Conservation (phyloP, 2,329 filamentous ascomycete genomes). For the Nothopassalora personata region DNA sequence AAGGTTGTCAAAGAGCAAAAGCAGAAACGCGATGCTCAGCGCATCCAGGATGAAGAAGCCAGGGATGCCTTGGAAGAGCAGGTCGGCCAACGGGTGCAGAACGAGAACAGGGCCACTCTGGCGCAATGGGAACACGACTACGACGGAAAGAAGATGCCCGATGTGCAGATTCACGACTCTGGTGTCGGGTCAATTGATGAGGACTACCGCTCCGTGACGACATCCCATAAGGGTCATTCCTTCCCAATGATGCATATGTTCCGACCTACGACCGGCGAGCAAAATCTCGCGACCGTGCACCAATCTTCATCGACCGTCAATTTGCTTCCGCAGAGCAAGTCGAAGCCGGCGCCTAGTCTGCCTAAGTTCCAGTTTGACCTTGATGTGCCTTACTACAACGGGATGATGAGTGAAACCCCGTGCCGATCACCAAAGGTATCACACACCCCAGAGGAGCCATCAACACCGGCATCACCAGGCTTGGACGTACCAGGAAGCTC, state of each 20-base stretch:
- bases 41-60: conserved; percentile 51
- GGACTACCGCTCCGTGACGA: conserved; percentile 5
- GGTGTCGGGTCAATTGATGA: conserved; percentile 41
- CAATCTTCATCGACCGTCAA: conserved; percentile 3
- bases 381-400: background rate
- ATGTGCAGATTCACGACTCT: conserved; percentile 43
- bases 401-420: background rate
- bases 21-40: conserved; percentile 42
- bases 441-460: background rate
- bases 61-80: conserved; percentile 61
- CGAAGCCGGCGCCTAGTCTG: background rate
- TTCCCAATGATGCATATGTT: conserved; percentile 8
- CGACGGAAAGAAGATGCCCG: conserved; percentile 42
- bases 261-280: background rate
- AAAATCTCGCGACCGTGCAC: background rate
- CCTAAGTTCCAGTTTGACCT: background rate
- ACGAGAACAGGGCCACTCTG: conserved; percentile 56
- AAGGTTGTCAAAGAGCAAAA: conserved; percentile 61
- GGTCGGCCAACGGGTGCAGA: conserved; percentile 61
- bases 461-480: conserved; percentile 6
- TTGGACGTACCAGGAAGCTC: conserved; percentile 7
- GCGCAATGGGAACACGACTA: conserved; percentile 73
- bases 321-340: background rate
- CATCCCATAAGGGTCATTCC: conserved; percentile 9
- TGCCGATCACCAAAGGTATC: background rate